Evolutionary conservation across 1,284 basidiomycete species (phyloP).

Genomic region (Ganoderma leucocontextum): DNA sequence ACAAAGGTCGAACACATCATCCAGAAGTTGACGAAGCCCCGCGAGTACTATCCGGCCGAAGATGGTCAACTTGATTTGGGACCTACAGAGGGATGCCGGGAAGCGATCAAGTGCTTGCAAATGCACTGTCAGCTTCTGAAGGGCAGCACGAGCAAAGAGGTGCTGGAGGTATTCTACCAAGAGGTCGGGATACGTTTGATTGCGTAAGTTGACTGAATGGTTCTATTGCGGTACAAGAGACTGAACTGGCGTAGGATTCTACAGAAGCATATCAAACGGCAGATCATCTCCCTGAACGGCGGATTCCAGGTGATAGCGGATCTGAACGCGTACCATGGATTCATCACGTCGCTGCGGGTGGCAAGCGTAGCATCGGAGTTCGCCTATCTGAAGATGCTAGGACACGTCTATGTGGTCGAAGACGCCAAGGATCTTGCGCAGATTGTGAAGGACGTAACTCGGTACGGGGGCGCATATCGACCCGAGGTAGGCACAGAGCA

Average conservation of each 20-base stretch:
- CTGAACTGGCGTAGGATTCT: constrained; percentile 68
- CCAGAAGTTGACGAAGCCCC: constrained; percentile 79
- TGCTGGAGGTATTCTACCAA: constrained; percentile 97
- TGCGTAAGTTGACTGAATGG: constrained; percentile 60
- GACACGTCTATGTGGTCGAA: constrained; percentile 92
- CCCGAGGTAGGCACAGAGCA: constrained; percentile 73
- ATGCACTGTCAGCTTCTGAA: constrained; percentile 91
- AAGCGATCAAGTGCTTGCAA: constrained; percentile 87
- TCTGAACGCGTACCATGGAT: constrained; percentile 91
- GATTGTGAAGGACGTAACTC: constrained; percentile 92
- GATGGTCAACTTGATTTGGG: constrained; percentile 79
- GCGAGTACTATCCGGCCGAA: constrained; percentile 91
- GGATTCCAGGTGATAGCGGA: constrained; percentile 98
- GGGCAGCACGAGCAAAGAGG: constrained; percentile 94
- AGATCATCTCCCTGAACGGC: constrained; percentile 93
- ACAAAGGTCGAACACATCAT: constrained; percentile 94
- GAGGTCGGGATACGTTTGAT: constrained; percentile 95
- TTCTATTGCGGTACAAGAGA: background rate
- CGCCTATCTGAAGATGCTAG: constrained; percentile 94
- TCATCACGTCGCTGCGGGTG: constrained; percentile 82
- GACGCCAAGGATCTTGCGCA: constrained; percentile 95
- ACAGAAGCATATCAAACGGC: constrained; percentile 96
- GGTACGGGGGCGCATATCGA: constrained; percentile 92
- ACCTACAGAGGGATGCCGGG: constrained; percentile 86
- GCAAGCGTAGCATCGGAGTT: constrained; percentile 85